Percentiles rank a stretch among this genome's conserved stretches.
Conservation (phyloP, 768 basidiomycete species). For the Tricholomella constricta region DNA sequence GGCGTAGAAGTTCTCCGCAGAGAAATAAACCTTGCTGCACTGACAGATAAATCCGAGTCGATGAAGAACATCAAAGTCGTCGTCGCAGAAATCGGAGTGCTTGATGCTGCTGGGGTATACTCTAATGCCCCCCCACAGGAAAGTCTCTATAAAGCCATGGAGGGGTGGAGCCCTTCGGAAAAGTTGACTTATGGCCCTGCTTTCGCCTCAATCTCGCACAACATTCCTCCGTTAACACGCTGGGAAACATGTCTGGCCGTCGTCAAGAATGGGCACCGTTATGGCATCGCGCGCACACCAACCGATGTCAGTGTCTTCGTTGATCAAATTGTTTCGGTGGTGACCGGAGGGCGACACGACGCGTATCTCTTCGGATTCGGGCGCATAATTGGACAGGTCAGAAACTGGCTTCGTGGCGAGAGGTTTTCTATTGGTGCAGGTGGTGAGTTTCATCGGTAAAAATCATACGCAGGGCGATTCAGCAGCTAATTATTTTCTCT, state of each 20-base stretch:
- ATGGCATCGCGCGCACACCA: conserved; percentile 51
- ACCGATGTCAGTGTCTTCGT: conserved; percentile 62
- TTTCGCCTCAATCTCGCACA: conserved; percentile 51
- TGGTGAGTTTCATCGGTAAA: conserved; percentile 46
- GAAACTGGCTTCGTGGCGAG: conserved; percentile 65
- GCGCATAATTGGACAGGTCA: conserved; percentile 47
- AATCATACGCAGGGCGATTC: not conserved
- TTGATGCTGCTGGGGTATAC: conserved; percentile 38
- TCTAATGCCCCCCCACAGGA: conserved; percentile 27
- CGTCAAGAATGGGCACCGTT: conserved; percentile 40
- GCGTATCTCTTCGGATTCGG: conserved; percentile 45
- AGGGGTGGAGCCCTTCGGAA: conserved; percentile 75
- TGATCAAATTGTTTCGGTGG: conserved; percentile 56
- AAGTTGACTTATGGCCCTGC: conserved; percentile 72
- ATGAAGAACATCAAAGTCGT: conserved; percentile 72
- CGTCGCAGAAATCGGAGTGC: conserved; percentile 71
- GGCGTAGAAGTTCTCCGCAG: conserved; percentile 74
- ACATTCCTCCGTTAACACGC: conserved; percentile 24
- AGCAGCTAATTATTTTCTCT: conserved; percentile 9
- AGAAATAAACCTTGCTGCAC: conserved; percentile 61
- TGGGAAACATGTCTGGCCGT: conserved; percentile 32
- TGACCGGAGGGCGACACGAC: conserved; percentile 54
- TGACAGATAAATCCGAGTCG: conserved; percentile 54
- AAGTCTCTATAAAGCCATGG: conserved; percentile 54
- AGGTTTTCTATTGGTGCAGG: conserved; percentile 78